Evolutionary conservation across 2,329 filamentous ascomycete species (phyloP).

Genomic region (Coleophoma eucalyptorum): DNA sequence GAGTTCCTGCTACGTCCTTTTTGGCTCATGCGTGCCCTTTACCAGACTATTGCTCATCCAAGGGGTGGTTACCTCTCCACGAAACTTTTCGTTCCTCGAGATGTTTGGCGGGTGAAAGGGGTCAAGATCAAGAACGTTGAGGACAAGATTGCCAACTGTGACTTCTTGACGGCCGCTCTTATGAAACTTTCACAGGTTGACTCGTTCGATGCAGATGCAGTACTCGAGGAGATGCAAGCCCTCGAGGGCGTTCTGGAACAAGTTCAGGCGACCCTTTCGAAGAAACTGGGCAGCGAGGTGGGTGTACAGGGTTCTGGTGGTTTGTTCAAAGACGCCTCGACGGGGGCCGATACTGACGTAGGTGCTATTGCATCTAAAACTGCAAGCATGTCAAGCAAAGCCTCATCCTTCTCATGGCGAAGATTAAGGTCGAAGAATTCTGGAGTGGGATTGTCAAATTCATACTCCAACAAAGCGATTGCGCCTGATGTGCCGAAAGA

Average conservation of each 20-base stretch:
- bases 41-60: conserved; percentile 87
- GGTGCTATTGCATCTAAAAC: conserved; percentile 40
- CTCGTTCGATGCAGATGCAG: conserved; percentile 83
- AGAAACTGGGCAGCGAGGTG: conserved; percentile 91
- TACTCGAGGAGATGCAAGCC: conserved; percentile 90
- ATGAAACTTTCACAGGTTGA: conserved; percentile 81
- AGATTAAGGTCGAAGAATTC: conserved; percentile 89
- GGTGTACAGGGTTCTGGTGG: conserved; percentile 71
- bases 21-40: conserved; percentile 94
- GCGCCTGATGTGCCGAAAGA: conserved; percentile 51
- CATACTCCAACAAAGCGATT: conserved; percentile 43
- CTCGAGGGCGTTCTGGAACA: conserved; percentile 84
- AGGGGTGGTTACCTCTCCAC: conserved; percentile 89
- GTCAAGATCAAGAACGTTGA: conserved; percentile 90
- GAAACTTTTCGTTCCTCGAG: conserved; percentile 85
- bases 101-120: conserved; percentile 90
- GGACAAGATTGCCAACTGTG: conserved; percentile 90
- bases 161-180: conserved; percentile 84
- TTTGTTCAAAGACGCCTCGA: conserved; percentile 69
- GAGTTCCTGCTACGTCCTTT: conserved; percentile 90
- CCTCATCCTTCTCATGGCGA: conserved; percentile 83
- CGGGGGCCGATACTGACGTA: conserved; percentile 36
- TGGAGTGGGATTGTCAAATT: conserved; percentile 51
- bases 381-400: conserved; percentile 63
- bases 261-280: conserved; percentile 69